Percentiles rank a stretch among this genome's conserved stretches.
Conservation (phyloP, 2,329 filamentous ascomycete species). For the Xylariaceae sp. region DNA sequence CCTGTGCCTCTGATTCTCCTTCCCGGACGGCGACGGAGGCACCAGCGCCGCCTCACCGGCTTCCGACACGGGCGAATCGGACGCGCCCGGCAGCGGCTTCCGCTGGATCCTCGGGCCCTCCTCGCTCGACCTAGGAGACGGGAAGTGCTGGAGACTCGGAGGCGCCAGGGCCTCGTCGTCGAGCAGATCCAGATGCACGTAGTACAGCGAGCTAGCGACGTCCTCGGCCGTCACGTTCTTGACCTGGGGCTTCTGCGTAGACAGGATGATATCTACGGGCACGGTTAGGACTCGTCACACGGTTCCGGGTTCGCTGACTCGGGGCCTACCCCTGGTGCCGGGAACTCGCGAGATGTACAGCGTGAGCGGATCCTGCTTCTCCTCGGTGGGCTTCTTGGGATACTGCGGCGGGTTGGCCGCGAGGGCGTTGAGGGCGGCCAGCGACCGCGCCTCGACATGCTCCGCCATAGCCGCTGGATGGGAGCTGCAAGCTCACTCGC, state of each 20-base stretch:
- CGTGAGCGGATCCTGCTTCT: conserved; percentile 61
- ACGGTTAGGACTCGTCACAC: conserved; percentile 6
- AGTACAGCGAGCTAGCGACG: conserved; percentile 82
- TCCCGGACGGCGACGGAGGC: conserved; percentile 10
- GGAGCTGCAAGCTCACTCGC: too few relatives aligned
- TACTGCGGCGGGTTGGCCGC: conserved; percentile 84
- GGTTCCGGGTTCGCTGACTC: conserved; percentile 3
- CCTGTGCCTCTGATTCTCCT: conserved; percentile 14
- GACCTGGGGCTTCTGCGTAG: conserved; percentile 77
- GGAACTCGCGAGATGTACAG: conserved; percentile 93
- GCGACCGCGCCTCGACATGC: conserved; percentile 70
- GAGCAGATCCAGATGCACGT: conserved; percentile 69
- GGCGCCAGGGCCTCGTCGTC: conserved; percentile 39
- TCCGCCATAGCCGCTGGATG: conserved; percentile 29
- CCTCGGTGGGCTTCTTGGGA: conserved; percentile 66
- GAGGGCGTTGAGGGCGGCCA: conserved; percentile 70
- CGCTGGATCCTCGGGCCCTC: conserved; percentile 41
- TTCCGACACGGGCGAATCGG: conserved; percentile 12
- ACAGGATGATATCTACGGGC: conserved; percentile 74
- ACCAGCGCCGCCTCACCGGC: conserved; percentile 2
- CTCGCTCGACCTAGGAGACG: conserved; percentile 34
- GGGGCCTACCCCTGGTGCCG: conserved; percentile 71
- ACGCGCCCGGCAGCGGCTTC: conserved; percentile 37
- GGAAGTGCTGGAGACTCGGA: conserved; percentile 22
- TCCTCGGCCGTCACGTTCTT: conserved; percentile 87